A percentile compares a stretch with the other conserved stretches of the same genome.
Evolutionary conservation across 805 yeast species (phyloP).

Genomic region (Saturnispora mendoncae): DNA sequence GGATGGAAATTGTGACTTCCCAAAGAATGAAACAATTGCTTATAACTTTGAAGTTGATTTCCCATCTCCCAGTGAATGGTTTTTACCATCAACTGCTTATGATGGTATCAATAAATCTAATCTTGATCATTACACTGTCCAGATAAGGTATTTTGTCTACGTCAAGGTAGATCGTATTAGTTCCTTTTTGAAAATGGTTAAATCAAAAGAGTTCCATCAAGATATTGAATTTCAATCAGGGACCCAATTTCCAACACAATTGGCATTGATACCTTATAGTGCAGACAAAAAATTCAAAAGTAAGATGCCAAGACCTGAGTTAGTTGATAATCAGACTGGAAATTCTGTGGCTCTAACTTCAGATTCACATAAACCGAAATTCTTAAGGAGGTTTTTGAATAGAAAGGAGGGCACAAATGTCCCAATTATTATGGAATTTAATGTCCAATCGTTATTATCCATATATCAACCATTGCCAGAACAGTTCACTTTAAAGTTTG

Average conservation of each 20-base stretch:
- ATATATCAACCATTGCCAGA: conserved; percentile 1
- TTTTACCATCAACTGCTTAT: conserved; percentile 1
- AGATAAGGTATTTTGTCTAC: not conserved
- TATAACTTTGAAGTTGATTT: conserved; percentile 2
- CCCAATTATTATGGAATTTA: conserved; percentile 1
- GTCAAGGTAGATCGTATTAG: not conserved
- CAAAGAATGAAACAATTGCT: not conserved
- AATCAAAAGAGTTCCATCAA: not conserved
- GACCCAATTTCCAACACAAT: not conserved
- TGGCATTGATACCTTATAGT: not conserved
- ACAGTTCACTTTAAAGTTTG: conserved; percentile 1
- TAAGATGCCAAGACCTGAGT: conserved; percentile 1
- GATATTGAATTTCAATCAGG: not conserved
- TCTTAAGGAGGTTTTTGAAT: conserved; percentile 2
- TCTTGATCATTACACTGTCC: not conserved
- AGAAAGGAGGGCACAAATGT: conserved; percentile 1
- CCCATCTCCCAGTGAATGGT: conserved; percentile 3
- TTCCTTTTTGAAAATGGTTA: not conserved
- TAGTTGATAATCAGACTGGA: not conserved
- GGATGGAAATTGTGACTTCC: not conserved
- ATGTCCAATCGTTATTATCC: not conserved
- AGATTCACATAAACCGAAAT: not conserved
- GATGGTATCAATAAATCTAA: too few relatives aligned
- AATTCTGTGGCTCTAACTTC: not conserved
- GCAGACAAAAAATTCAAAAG: not conserved